Conservation (phyloP, 106 monocot genomes). For the Allium sativum region DNA sequence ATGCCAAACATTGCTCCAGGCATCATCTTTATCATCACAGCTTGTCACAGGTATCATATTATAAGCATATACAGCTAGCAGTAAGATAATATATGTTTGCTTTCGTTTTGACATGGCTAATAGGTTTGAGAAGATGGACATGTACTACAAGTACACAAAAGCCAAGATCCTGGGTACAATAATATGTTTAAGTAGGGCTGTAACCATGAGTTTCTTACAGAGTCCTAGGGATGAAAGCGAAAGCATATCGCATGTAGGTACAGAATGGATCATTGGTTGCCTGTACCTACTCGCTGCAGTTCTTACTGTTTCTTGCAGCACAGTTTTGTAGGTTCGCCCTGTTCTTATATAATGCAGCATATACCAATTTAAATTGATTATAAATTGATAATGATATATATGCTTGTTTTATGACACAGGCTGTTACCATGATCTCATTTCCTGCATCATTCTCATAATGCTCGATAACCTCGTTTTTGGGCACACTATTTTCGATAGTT, state of each 20-base stretch:
- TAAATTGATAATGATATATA: too few species aligned
- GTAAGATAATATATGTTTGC: too few species aligned
- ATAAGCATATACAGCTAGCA: too few species aligned
- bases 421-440: slow-evolving; percentile 19
- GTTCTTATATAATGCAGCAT: not conserved
- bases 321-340: slow-evolving; percentile 47
- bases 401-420: slow-evolving; percentile 8
- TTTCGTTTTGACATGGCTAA: too few species aligned
- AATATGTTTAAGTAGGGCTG: slow-evolving; percentile 42
- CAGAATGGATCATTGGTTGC: slow-evolving; percentile 53
- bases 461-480: slow-evolving; percentile 9
- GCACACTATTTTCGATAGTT: slow-evolving; percentile 13
- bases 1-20: slow-evolving; percentile 73
- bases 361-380: too few species aligned
- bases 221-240: slow-evolving; percentile 9
- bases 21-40: slow-evolving; percentile 53
- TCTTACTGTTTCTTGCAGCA: slow-evolving; percentile 41
- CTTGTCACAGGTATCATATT: slow-evolving; percentile 30
- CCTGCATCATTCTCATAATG: slow-evolving; percentile 25
- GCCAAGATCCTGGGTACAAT: slow-evolving; percentile 51
- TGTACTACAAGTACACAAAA: slow-evolving; percentile 32
- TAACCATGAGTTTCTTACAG: slow-evolving; percentile 44
- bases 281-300: slow-evolving; percentile 33
- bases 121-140: slow-evolving; percentile 64
- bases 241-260: not conserved